Conservation (phyloP, 2,329 filamentous ascomycete genomes). For the Waltergamsia citrina region DNA sequence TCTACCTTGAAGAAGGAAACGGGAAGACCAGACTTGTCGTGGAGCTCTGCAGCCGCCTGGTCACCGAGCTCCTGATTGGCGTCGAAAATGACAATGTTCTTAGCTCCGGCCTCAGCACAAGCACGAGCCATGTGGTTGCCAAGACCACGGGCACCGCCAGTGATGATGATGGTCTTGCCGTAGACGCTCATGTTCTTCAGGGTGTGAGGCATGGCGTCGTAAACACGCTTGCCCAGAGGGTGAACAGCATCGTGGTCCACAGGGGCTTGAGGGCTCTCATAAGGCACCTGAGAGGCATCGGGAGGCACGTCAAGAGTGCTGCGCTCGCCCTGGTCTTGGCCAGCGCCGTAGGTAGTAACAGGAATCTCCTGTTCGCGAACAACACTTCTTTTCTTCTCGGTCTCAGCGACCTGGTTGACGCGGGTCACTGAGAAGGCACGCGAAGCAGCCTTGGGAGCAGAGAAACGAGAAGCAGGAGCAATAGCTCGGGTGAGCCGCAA, state of each 20-base stretch:
- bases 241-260: conserved; percentile 36
- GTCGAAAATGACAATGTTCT: conserved; percentile 67
- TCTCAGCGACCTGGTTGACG: conserved; percentile 22
- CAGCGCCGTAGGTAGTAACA: conserved; percentile 40
- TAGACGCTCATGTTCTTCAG: conserved; percentile 61
- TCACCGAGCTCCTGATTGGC: conserved; percentile 69
- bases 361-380: conserved; percentile 49
- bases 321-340: conserved; percentile 39
- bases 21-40: conserved; percentile 62
- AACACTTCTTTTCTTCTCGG: conserved; percentile 38
- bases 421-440: conserved; percentile 23
- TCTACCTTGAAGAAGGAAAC: conserved; percentile 73
- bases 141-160: conserved; percentile 67
- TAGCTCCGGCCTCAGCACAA: conserved; percentile 65
- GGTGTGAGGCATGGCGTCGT: conserved; percentile 49
- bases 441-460: conserved; percentile 12
- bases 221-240: conserved; percentile 44
- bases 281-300: conserved; percentile 28
- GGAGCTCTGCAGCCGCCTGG: conserved; percentile 57
- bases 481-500: conserved; percentile 22
- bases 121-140: conserved; percentile 74
- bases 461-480: conserved; percentile 11
- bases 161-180: conserved; percentile 63
- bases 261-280: conserved; percentile 25
- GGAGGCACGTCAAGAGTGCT: conserved; percentile 44